A percentile compares a stretch with the other conserved stretches of the same genome.
phyloP scores from a whole-genome alignment of 768 basidiomycete species.

The Galerina sulciceps region DNA sequence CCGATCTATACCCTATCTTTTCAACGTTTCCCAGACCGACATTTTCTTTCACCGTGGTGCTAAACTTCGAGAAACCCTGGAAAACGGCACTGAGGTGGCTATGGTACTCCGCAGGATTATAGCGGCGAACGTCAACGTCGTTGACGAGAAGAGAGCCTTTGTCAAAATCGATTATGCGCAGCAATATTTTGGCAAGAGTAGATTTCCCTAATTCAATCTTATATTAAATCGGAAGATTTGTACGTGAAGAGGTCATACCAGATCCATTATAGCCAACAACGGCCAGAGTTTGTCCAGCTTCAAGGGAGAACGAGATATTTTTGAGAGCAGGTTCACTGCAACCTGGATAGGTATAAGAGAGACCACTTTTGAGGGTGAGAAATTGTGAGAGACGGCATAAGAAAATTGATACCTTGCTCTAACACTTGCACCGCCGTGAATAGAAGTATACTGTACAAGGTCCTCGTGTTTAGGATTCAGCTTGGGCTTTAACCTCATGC shows the following conservation, averaged over 20 bases:
- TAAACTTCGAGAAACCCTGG: constrained; percentile 85
- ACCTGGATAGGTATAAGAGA: constrained; percentile 83
- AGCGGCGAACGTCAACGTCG: constrained; percentile 65
- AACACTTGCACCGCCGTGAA: constrained; percentile 67
- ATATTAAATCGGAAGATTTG: constrained; percentile 10
- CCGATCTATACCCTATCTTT: constrained; percentile 56
- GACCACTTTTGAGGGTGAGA: constrained; percentile 29
- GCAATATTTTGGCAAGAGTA: constrained; percentile 80
- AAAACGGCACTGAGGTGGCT: constrained; percentile 79
- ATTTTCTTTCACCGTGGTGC: constrained; percentile 78
- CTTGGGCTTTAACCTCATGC: constrained; percentile 69
- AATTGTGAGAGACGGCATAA: constrained; percentile 3
- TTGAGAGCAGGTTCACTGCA: constrained; percentile 66
- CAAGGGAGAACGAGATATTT: constrained; percentile 70
- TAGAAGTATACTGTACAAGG: constrained; percentile 47
- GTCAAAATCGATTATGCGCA: constrained; percentile 81
- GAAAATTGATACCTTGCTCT: constrained; percentile 57
- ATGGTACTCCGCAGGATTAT: constrained; percentile 74
- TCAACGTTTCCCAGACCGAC: constrained; percentile 82
- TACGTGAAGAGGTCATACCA: constrained; percentile 43
- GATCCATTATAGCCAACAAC: constrained; percentile 88
- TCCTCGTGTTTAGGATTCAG: constrained; percentile 66
- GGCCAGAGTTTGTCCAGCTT: constrained; percentile 80
- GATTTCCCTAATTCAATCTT: constrained; percentile 67
- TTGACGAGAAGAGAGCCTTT: constrained; percentile 73